Conservation (phyloP, 805 yeast genomes). For the Starmerella etchellsii region DNA sequence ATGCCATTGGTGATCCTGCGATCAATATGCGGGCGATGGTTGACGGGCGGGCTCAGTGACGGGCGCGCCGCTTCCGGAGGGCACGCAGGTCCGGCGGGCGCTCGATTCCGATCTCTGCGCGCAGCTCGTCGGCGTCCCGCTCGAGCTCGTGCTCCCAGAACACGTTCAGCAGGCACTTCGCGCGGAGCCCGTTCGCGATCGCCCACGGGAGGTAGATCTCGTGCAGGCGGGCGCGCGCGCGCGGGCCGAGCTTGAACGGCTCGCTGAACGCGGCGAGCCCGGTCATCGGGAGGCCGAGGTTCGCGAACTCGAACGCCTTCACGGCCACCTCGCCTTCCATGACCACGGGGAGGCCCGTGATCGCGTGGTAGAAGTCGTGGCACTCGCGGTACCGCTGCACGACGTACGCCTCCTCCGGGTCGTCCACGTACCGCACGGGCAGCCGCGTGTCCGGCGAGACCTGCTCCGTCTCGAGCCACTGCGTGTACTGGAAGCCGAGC, state of each 20-base stretch:
- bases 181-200: slow-evolving; percentile 50
- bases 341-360: slow-evolving; percentile 78
- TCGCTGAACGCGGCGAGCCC: slow-evolving; percentile 86
- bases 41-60: too few species aligned
- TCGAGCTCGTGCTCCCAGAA: slow-evolving; percentile 83
- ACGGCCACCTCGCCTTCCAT: slow-evolving; percentile 95
- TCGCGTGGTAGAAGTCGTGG: slow-evolving; percentile 91
- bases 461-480: slow-evolving; percentile 75
- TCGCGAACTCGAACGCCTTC: slow-evolving; percentile 82
- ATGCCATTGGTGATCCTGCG: too few species aligned
- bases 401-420: slow-evolving; percentile 83
- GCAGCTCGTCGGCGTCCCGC: slow-evolving; percentile 56
- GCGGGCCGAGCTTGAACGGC: slow-evolving; percentile 60
- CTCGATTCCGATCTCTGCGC: slow-evolving; percentile 58
- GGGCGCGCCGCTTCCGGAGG: slow-evolving; percentile 29
- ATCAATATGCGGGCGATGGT: too few species aligned
- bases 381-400: slow-evolving; percentile 91
- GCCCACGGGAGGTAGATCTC: slow-evolving; percentile 85
- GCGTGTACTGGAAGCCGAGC: slow-evolving; percentile 64
- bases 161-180: slow-evolving; percentile 70
- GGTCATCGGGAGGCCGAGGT: slow-evolving; percentile 89
- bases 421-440: slow-evolving; percentile 74
- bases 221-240: slow-evolving; percentile 44
- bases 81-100: slow-evolving; percentile 68
- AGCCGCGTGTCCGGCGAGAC: slow-evolving; percentile 90